These are phyloP conservation scores for Aspergillus biplanus DNA, from an alignment of 495 filamentous ascomycete species.

Conservation along the genomic window DNA sequence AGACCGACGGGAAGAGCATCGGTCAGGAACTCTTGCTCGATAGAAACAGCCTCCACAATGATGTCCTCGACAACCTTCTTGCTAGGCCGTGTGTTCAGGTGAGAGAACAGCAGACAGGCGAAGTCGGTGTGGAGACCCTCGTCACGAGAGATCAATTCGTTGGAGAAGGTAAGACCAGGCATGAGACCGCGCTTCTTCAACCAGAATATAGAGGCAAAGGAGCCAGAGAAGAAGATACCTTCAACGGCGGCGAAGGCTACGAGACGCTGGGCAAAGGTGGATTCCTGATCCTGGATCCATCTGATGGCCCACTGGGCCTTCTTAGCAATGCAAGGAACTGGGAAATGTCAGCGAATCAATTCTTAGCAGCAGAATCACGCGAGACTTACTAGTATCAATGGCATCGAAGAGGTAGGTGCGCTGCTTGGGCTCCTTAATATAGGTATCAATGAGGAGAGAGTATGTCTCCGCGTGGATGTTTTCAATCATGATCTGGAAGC, in stretches of 20 bases:
- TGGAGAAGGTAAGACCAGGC: conserved; percentile 98
- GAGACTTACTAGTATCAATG: conserved; percentile 85
- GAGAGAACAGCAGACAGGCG: conserved; percentile 93
- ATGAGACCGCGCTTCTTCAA: conserved; percentile 99
- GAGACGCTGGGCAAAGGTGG: conserved; percentile 92
- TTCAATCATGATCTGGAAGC: conserved; percentile 99
- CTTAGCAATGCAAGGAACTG: conserved; percentile 91
- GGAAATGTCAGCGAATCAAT: conserved; percentile 33
- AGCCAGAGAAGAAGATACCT: conserved; percentile 99
- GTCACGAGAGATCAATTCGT: conserved; percentile 99
- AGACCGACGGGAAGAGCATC: conserved; percentile 90
- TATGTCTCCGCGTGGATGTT: conserved; percentile 99
- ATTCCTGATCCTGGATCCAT: conserved; percentile 91
- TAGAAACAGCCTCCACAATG: conserved; percentile 90
- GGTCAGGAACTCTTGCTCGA: conserved; percentile 97
- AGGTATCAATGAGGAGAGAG: conserved; percentile 98
- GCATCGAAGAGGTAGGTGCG: conserved; percentile 95
- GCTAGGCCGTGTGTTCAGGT: conserved; percentile 87
- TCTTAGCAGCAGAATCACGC: background rate
- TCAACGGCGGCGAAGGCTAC: conserved; percentile 98
- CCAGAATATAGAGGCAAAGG: conserved; percentile 99
- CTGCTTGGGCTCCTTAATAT: conserved; percentile 98
- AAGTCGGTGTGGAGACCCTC: conserved; percentile 99
- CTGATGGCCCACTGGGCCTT: conserved; percentile 97
- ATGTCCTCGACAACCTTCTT: conserved; percentile 80